phyloP scores from a whole-genome alignment of 2,329 filamentous ascomycete species.

The Orbilia ellipsospora region DNA sequence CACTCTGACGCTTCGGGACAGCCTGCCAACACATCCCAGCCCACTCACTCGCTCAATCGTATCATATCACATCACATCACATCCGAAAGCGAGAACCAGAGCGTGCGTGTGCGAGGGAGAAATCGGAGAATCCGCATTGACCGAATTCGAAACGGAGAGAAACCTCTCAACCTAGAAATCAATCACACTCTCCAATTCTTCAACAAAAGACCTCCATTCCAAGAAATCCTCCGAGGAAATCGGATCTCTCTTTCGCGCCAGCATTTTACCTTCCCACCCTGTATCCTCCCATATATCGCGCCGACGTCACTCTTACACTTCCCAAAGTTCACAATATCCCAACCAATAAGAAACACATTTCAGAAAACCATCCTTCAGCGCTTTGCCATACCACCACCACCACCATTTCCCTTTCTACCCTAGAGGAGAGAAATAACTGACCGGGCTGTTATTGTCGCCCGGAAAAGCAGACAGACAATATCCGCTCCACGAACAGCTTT shows the following conservation, averaged over 20 bases:
- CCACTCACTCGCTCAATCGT: constrained; percentile 6
- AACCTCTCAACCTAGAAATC: constrained; percentile 5
- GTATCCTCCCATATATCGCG: background rate
- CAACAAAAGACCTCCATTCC: background rate
- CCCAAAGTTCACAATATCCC: no score
- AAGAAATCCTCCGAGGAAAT: background rate
- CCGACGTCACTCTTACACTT: no score
- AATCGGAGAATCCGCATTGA: background rate
- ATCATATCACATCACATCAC: no score
- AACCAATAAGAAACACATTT: background rate
- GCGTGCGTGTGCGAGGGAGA: background rate
- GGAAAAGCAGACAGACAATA: background rate
- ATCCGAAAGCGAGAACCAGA: background rate
- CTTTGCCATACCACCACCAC: background rate
- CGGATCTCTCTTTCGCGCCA: background rate
- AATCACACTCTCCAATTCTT: background rate
- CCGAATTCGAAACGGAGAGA: constrained; percentile 18
- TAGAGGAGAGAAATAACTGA: background rate
- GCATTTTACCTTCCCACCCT: background rate
- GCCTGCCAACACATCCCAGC: constrained; percentile 29
- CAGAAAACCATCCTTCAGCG: background rate
- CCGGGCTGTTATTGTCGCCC: background rate
- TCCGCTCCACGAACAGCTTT: background rate
- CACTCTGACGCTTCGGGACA: background rate
- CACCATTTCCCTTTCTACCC: background rate